Percentiles rank a stretch among this genome's conserved stretches.
Conservation (phyloP, 495 filamentous ascomycete species). For the Penicillium ucsense region DNA sequence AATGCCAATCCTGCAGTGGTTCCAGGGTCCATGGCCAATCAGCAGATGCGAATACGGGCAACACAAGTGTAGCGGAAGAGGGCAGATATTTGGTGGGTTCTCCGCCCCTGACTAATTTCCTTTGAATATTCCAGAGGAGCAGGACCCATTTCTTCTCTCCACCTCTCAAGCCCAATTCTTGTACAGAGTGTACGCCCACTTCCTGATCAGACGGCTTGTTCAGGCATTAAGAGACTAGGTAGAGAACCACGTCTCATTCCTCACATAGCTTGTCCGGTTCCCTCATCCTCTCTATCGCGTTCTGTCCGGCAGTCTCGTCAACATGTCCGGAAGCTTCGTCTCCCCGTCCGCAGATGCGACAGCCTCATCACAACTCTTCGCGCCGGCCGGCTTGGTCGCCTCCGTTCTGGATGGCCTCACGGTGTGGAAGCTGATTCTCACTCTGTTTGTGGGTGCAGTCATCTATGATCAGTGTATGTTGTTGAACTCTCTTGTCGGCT, state of each 20-base stretch:
- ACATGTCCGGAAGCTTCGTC: constrained; percentile 59
- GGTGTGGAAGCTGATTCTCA: constrained; percentile 53
- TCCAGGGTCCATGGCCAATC: not conserved
- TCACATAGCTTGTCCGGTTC: no score
- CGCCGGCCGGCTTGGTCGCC: constrained; percentile 31
- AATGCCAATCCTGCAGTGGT: not conserved
- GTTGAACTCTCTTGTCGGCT: no score
- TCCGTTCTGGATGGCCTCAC: constrained; percentile 46
- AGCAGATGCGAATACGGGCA: constrained; percentile 4
- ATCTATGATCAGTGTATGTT: constrained; percentile 78
- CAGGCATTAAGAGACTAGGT: no score
- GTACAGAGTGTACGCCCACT: not conserved
- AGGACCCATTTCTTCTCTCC: constrained; percentile 6
- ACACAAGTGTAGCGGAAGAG: not conserved
- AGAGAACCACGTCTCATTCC: not conserved
- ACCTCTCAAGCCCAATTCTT: constrained; percentile 3
- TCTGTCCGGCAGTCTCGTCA: constrained; percentile 22
- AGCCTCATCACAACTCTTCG: constrained; percentile 37
- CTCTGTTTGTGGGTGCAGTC: constrained; percentile 58
- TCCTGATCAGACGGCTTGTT: not conserved
- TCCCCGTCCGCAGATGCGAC: constrained; percentile 66
- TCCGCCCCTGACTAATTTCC: constrained; percentile 19
- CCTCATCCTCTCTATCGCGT: no score
- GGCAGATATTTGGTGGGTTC: constrained; percentile 7
- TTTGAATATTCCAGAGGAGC: not conserved